These are phyloP conservation scores for Luzula sylvatica DNA, from an alignment of 176 grass and related monocot genomes.

Conservation along the genomic window DNA sequence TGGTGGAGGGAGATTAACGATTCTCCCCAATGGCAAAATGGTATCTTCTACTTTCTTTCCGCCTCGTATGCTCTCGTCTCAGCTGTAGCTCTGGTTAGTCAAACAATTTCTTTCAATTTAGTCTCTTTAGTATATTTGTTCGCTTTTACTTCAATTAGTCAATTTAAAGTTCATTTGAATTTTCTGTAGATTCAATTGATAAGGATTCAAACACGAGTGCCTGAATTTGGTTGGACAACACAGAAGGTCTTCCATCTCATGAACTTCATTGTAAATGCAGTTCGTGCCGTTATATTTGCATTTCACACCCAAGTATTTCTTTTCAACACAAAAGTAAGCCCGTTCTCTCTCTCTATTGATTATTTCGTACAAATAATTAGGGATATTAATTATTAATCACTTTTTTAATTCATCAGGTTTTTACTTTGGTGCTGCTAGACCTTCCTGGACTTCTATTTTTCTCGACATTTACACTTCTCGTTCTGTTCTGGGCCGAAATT, in stretches of 20 bases:
- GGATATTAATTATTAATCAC: not conserved
- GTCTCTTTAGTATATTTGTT: not conserved
- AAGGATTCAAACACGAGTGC: conserved; percentile 67
- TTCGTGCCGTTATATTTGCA: conserved; percentile 61
- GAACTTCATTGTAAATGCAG: conserved; percentile 89
- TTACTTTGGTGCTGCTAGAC: conserved; percentile 47
- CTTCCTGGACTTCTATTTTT: conserved; percentile 88
- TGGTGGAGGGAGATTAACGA: conserved; percentile 73
- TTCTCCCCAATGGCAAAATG: conserved; percentile 60
- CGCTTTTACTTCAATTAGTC: not conserved
- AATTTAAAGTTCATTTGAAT: not conserved
- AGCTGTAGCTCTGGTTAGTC: conserved; percentile 51
- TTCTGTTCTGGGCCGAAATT: conserved; percentile 96
- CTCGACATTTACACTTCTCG: conserved; percentile 85
- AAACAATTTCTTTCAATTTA: not conserved
- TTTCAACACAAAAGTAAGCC: conserved; percentile 53
- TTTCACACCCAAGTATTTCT: conserved; percentile 61
- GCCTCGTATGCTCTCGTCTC: conserved; percentile 70
- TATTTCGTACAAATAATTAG: not conserved
- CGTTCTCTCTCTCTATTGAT: not conserved
- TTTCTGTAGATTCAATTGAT: conserved; percentile 65
- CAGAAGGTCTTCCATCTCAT: conserved; percentile 98
- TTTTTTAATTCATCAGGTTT: conserved; percentile 39
- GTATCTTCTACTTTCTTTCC: conserved; percentile 61
- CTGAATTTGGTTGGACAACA: conserved; percentile 84